A percentile compares a stretch with the other conserved stretches of the same genome.
Evolutionary conservation across 2,329 filamentous ascomycete species (phyloP).

Genomic region (Leptographium galeiforme): DNA sequence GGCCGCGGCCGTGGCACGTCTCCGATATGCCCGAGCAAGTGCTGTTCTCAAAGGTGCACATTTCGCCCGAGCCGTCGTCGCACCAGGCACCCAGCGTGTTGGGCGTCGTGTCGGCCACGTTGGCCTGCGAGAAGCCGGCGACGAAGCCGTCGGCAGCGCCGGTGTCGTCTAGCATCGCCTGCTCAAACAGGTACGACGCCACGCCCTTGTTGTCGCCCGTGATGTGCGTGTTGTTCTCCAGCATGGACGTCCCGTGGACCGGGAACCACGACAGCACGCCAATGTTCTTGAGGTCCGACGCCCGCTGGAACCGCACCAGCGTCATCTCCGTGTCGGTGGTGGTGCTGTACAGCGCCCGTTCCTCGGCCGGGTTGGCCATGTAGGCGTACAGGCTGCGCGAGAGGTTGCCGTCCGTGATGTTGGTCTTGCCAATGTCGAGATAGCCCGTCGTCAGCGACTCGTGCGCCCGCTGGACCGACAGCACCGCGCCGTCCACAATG

Average conservation of each 20-base stretch:
- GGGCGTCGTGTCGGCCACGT: slow-evolving; percentile 80
- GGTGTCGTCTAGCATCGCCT: slow-evolving; percentile 41
- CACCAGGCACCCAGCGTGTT: slow-evolving; percentile 83
- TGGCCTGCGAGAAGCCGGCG: slow-evolving; percentile 84
- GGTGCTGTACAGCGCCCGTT: slow-evolving; percentile 53
- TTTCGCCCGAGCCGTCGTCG: slow-evolving; percentile 63
- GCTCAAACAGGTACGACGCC: slow-evolving; percentile 73
- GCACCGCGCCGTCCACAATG: slow-evolving; percentile 72
- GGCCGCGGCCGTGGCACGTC: slow-evolving; percentile 61
- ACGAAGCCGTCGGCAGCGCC: slow-evolving; percentile 58
- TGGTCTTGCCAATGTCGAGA: slow-evolving; percentile 55
- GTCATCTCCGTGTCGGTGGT: slow-evolving; percentile 57
- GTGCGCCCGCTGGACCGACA: slow-evolving; percentile 74
- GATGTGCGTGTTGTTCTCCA: slow-evolving; percentile 81
- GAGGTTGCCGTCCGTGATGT: slow-evolving; percentile 65
- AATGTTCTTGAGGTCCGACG: slow-evolving; percentile 60
- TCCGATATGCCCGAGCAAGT: slow-evolving; percentile 63
- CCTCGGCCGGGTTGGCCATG: slow-evolving; percentile 65
- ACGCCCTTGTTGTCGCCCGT: slow-evolving; percentile 97
- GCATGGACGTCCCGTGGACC: slow-evolving; percentile 80
- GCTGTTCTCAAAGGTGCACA: slow-evolving; percentile 68
- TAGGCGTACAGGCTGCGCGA: slow-evolving; percentile 86
- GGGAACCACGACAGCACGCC: slow-evolving; percentile 85
- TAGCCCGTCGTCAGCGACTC: slow-evolving; percentile 54
- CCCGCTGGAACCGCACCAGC: slow-evolving; percentile 62